Evolutionary conservation across 345 rosid genomes (phyloP), one percentile per base, ranked within the genome.

Genomic region (Erucastrum elatum): DNA sequence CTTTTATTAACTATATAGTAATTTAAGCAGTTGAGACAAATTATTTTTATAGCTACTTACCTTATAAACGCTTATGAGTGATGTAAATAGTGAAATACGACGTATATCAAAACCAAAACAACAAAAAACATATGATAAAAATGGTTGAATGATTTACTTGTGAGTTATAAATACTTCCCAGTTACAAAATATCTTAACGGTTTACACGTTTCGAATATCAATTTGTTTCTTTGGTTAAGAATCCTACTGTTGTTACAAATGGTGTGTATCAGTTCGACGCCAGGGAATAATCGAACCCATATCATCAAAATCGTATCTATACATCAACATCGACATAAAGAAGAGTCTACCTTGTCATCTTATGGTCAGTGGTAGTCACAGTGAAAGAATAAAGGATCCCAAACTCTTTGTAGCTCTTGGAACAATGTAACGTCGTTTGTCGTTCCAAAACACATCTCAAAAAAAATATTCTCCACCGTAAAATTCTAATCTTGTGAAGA

Each of bases 251-350:
- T 31, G 3, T 63, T 5, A 63, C 10, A 30, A 15, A n/a, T 29
- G 16, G 41, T 30, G 15, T n/a, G 15, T n/a, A 63, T 63, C 41
- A n/a, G 21, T 63, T 63, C 6, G 67, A 63, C 44, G 10, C 46
- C n/a, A 65, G 51, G 33, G 64, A 65, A 65, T 65, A 34, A 66
- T 11, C 34, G 77, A 74, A 53, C 29, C n/a, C 0, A 4, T 44
- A 33, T 64, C 26, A 74, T 64, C 63, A 74, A 51, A 63, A 64
- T 64, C 63, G 70, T 74, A 63, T 74, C 64, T 74, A 74, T 60
- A 56, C 53, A 13, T 75, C 58, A 39, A 37, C 59, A 75, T 67
- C 60, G 79, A 67, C 6, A 15, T 37, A 75, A 75, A 75, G 66
- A 67, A 66, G 78, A 66, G 72, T 51, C 77, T 74, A 64, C 11